Percentiles rank a stretch among this genome's conserved stretches.
phyloP scores from a whole-genome alignment of 805 yeast genomes.

The baker's yeast (Saccharomyces cerevisiae) region DNA sequence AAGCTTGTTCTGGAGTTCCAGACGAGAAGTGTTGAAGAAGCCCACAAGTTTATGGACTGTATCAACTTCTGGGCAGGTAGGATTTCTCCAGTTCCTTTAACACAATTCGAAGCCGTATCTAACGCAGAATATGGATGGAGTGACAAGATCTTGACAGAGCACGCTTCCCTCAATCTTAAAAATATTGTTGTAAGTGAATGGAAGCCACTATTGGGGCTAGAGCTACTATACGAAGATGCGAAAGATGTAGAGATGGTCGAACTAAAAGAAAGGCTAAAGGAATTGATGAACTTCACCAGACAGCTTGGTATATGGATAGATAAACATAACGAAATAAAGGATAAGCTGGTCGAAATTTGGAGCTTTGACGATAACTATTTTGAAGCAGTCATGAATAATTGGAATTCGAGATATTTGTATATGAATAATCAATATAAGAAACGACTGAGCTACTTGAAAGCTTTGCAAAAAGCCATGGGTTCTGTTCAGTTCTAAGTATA shows the following conservation, averaged over 20 bases:
- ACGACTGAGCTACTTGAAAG: conserved; percentile 28
- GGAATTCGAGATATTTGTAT: conserved; percentile 35
- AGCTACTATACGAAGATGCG: conserved; percentile 12
- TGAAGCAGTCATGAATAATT: conserved; percentile 33
- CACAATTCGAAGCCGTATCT: conserved; percentile 63
- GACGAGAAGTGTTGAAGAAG: conserved; percentile 59
- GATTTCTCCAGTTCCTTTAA: conserved; percentile 65
- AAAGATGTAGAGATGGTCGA: conserved; percentile 1
- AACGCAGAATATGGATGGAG: conserved; percentile 78
- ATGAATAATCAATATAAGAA: conserved; percentile 32
- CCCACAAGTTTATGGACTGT: conserved; percentile 61
- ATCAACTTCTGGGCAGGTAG: conserved; percentile 90
- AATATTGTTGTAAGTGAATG: conserved; percentile 10
- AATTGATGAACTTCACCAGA: conserved; percentile 34
- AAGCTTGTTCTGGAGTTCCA: conserved; percentile 47
- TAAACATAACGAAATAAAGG: conserved; percentile 37
- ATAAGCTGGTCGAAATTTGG: conserved; percentile 33
- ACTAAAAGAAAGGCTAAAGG: conserved; percentile 6
- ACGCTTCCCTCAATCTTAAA: not conserved
- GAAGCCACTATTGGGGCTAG: conserved; percentile 20
- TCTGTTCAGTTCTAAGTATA: not conserved
- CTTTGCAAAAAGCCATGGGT: conserved; percentile 24
- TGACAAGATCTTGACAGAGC: conserved; percentile 9
- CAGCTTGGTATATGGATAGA: conserved; percentile 34
- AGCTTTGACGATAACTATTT: conserved; percentile 11